Conservation (phyloP, 371 early-diverging fungal species). For the Mucor lusitanicus region DNA sequence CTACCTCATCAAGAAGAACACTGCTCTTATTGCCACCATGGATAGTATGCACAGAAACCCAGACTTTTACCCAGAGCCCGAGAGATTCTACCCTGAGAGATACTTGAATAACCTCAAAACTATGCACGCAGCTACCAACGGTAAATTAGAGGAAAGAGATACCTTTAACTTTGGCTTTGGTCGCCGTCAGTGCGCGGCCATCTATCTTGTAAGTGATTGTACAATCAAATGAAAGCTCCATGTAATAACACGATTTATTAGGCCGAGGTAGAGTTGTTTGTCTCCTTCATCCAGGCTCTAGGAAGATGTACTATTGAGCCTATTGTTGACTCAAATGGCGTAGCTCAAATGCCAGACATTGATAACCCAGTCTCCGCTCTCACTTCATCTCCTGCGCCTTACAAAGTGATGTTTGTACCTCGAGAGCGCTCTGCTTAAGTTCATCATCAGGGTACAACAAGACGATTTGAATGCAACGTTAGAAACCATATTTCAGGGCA, state of each 20-base stretch:
- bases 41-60: slow-evolving; percentile 16
- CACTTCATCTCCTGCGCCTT: neutral
- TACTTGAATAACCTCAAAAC: slow-evolving; percentile 13
- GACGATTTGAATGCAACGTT: too few relatives aligned
- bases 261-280: slow-evolving; percentile 10
- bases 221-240: neutral
- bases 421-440: neutral
- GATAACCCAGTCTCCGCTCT: neutral
- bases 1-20: slow-evolving; percentile 11
- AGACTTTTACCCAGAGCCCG: slow-evolving; percentile 8
- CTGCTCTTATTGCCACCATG: slow-evolving; percentile 13
- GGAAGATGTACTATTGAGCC: slow-evolving; percentile 6
- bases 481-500: too few relatives aligned
- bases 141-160: slow-evolving; percentile 17
- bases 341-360: neutral
- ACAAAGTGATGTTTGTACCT: neutral
- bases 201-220: slow-evolving; percentile 8
- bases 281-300: slow-evolving; percentile 1
- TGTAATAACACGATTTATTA: neutral
- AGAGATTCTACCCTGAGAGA: slow-evolving; percentile 18
- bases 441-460: too few relatives aligned
- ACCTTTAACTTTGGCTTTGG: slow-evolving; percentile 29
- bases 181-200: slow-evolving; percentile 21
- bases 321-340: neutral
- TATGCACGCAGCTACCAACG: slow-evolving; percentile 19